These are phyloP conservation scores for Ceratocystis diversiconidia DNA, from an alignment of 2,329 filamentous ascomycete species.

Conservation along the genomic window DNA sequence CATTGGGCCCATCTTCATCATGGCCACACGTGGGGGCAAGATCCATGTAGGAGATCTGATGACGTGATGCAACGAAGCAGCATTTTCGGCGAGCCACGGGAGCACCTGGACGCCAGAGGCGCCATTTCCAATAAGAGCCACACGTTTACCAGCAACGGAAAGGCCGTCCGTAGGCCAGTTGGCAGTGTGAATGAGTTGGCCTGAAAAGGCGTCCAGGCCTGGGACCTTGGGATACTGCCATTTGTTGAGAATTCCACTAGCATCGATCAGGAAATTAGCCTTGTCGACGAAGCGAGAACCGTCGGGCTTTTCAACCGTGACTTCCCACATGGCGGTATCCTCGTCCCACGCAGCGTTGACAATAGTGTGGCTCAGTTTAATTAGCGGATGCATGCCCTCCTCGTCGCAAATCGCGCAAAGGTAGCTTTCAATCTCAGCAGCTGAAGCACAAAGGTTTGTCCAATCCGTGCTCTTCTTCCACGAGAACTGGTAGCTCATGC, in stretches of 20 bases:
- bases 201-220: slow-evolving; percentile 33
- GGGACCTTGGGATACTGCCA: slow-evolving; percentile 40
- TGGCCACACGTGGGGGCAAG: slow-evolving; percentile 26
- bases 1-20: slow-evolving; percentile 26
- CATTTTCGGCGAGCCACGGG: slow-evolving; percentile 33
- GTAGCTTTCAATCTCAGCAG: slow-evolving; percentile 42
- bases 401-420: slow-evolving; percentile 35
- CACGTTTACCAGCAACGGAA: slow-evolving; percentile 35
- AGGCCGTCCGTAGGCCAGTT: slow-evolving; percentile 35
- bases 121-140: slow-evolving; percentile 44
- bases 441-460: slow-evolving; percentile 42
- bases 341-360: slow-evolving; percentile 33
- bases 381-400: slow-evolving; percentile 31
- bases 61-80: slow-evolving; percentile 30
- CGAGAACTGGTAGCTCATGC: slow-evolving; percentile 49
- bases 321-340: slow-evolving; percentile 29
- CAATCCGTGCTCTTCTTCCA: slow-evolving; percentile 46
- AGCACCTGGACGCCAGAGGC: slow-evolving; percentile 41
- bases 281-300: slow-evolving; percentile 31
- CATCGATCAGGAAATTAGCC: slow-evolving; percentile 36
- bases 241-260: slow-evolving; percentile 40
- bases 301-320: slow-evolving; percentile 27
- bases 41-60: slow-evolving; percentile 33
- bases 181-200: slow-evolving; percentile 39
- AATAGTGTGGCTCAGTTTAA: slow-evolving; percentile 33